A percentile compares a stretch with the other conserved stretches of the same genome.
These are phyloP conservation scores for Aureobasidium sp. DNA, from an alignment of 2,329 filamentous ascomycete species.

Conservation along the genomic window DNA sequence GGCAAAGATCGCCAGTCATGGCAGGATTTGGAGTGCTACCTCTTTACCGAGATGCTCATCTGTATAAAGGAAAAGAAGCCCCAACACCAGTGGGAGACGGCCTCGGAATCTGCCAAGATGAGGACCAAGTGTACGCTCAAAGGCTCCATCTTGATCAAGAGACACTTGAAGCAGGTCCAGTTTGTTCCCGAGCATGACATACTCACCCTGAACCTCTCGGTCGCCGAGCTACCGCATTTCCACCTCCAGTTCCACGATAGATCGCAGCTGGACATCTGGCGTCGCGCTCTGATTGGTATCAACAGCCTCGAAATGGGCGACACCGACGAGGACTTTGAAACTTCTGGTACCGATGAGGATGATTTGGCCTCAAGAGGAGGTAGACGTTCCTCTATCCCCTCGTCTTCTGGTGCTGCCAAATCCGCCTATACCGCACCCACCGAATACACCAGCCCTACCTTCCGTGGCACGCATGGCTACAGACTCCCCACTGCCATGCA, in stretches of 20 bases:
- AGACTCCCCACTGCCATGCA: conserved; percentile 52
- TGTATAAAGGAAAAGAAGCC: conserved; percentile 96
- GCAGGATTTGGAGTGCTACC: conserved; percentile 95
- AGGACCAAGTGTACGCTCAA: conserved; percentile 80
- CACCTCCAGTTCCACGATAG: conserved; percentile 82
- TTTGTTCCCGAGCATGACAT: conserved; percentile 61
- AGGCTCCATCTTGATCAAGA: conserved; percentile 96
- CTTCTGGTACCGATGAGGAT: conserved; percentile 80
- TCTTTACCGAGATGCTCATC: conserved; percentile 98
- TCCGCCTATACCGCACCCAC: conserved; percentile 84
- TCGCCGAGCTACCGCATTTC: conserved; percentile 86
- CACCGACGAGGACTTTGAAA: conserved; percentile 68
- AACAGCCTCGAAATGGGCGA: conserved; percentile 54
- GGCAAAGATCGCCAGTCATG: conserved; percentile 94
- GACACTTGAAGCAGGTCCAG: conserved; percentile 89
- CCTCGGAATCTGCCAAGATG: conserved; percentile 33
- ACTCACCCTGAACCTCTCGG: conserved; percentile 81
- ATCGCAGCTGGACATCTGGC: conserved; percentile 81
- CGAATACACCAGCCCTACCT: conserved; percentile 69
- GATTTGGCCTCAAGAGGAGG: conserved; percentile 46
- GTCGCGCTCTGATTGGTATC: conserved; percentile 75
- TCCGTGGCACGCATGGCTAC: conserved; percentile 35
- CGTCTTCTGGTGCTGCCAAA: conserved; percentile 68
- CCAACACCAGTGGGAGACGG: conserved; percentile 52
- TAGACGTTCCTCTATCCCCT: conserved; percentile 71